These are phyloP conservation scores for Elsinoe ampelina DNA, from an alignment of 2,329 filamentous ascomycete genomes.

Conservation along the genomic window DNA sequence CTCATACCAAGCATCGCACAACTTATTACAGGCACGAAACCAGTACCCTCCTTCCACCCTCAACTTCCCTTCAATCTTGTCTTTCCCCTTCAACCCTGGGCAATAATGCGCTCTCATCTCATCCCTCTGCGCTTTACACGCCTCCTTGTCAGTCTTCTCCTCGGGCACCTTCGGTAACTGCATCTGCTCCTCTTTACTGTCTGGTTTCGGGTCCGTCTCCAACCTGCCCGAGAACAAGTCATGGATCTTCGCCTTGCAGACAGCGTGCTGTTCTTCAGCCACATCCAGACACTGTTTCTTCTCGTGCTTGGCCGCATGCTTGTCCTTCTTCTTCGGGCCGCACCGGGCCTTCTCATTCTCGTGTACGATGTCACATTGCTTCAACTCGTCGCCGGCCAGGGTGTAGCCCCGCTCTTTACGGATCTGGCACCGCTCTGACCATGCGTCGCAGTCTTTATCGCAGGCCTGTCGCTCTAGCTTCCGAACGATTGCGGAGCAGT, in stretches of 20 bases:
- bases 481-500: background rate
- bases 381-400: background rate
- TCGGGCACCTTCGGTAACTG: conserved; percentile 9
- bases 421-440: background rate
- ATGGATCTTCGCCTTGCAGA: conserved; percentile 4
- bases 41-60: background rate
- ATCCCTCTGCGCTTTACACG: background rate
- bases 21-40: background rate
- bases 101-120: background rate
- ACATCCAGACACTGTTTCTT: conserved; percentile 1
- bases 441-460: background rate
- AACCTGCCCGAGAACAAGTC: background rate
- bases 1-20: conserved; percentile 1
- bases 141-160: conserved; percentile 5
- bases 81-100: background rate
- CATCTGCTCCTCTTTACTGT: conserved; percentile 13
- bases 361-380: background rate
- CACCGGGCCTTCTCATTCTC: background rate
- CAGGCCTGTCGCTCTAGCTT: background rate
- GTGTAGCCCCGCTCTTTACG: background rate
- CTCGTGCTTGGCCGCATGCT: background rate
- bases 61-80: background rate
- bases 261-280: background rate
- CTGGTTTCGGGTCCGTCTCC: conserved; percentile 8
- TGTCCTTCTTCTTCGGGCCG: background rate